These are phyloP conservation scores for Austroboletus novae-zelandiae DNA, from an alignment of 1,284 basidiomycete species.

Conservation along the genomic window DNA sequence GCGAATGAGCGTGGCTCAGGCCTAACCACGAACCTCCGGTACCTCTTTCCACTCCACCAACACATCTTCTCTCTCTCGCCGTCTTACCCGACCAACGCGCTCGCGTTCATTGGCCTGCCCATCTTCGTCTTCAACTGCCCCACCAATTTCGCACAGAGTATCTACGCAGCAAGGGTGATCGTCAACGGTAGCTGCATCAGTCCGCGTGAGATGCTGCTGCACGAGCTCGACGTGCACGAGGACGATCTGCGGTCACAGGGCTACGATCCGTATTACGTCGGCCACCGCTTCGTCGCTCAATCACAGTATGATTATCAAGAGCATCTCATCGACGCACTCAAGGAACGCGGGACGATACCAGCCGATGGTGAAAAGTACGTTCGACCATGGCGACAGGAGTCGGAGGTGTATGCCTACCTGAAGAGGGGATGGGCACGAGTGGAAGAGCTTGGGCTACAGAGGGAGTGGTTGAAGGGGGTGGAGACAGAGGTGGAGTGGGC, in stretches of 20 bases:
- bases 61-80: conserved; percentile 52
- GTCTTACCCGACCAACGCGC: conserved; percentile 45
- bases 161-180: conserved; percentile 46
- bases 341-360: conserved; percentile 39
- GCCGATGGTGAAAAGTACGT: conserved; percentile 45
- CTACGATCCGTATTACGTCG: conserved; percentile 48
- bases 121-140: conserved; percentile 46
- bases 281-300: conserved; percentile 44
- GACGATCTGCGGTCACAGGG: conserved; percentile 37
- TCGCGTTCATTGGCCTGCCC: conserved; percentile 54
- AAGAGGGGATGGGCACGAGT: conserved; percentile 46
- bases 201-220: conserved; percentile 38
- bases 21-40: conserved; percentile 49
- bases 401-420: conserved; percentile 35
- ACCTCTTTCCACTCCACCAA: conserved; percentile 53
- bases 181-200: conserved; percentile 41
- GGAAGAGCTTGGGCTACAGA: conserved; percentile 36
- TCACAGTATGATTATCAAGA: conserved; percentile 50
- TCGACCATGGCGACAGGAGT: conserved; percentile 46
- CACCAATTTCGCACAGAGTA: conserved; percentile 49
- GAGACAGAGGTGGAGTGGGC: conserved; percentile 47
- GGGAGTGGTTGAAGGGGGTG: conserved; percentile 38
- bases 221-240: conserved; percentile 43
- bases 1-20: conserved; percentile 24
- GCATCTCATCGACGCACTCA: conserved; percentile 43